These are phyloP conservation scores for Ophiostoma piceae DNA, from an alignment of 2,329 filamentous ascomycete species.

Conservation along the genomic window DNA sequence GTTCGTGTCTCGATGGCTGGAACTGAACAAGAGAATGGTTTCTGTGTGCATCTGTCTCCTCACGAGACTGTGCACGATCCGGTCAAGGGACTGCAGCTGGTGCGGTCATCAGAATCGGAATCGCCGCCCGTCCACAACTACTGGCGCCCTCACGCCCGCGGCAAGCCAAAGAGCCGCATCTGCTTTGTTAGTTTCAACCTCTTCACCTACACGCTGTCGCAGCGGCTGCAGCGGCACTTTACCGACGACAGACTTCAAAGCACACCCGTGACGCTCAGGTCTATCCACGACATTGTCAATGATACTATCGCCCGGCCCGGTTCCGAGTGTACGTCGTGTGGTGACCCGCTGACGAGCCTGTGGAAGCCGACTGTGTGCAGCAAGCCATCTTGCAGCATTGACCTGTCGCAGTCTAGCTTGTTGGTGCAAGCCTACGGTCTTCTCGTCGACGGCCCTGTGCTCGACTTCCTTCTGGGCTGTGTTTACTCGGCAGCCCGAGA, in stretches of 20 bases:
- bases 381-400: slow-evolving; percentile 21
- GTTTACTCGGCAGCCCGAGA: slow-evolving; percentile 26
- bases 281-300: slow-evolving; percentile 24
- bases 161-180: slow-evolving; percentile 19
- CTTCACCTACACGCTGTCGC: slow-evolving; percentile 28
- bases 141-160: slow-evolving; percentile 12
- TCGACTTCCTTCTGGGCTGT: slow-evolving; percentile 29
- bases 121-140: slow-evolving; percentile 12
- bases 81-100: slow-evolving; percentile 6
- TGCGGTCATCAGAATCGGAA: slow-evolving; percentile 17
- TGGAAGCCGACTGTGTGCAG: slow-evolving; percentile 28
- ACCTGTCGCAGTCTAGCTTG: slow-evolving; percentile 24
- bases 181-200: slow-evolving; percentile 27
- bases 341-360: slow-evolving; percentile 16
- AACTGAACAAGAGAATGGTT: slow-evolving; percentile 20
- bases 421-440: slow-evolving; percentile 26
- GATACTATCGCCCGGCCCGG: slow-evolving; percentile 25
- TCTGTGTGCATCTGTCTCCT: slow-evolving; percentile 29
- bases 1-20: slow-evolving; percentile 27
- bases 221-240: slow-evolving; percentile 26
- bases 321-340: slow-evolving; percentile 27
- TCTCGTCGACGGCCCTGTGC: slow-evolving; percentile 27
- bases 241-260: not conserved
- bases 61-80: slow-evolving; percentile 21
- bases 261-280: slow-evolving; percentile 1